Evolutionary conservation across 2,329 filamentous ascomycete genomes (phyloP), one percentile per base, ranked within the genome.

Genomic region (Talaromyces sp.): DNA sequence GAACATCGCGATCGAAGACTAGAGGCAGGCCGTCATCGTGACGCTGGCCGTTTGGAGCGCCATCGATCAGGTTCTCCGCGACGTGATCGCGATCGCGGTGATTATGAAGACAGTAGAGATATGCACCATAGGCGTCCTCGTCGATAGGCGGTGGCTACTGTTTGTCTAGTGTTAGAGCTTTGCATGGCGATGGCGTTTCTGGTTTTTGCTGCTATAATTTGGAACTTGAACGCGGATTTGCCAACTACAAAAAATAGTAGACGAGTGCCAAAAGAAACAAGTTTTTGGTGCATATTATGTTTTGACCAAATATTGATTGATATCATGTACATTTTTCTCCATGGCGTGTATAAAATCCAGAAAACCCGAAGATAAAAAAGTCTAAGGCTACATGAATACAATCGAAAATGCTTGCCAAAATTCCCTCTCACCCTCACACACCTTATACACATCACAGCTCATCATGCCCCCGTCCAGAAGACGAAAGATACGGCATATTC

Each of bases 401-500:
- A 31, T 22, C 11, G 33, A 56, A 22, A 37, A 7, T 1, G 8
- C 3, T 35, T 13, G 33, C 8, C 11, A 7, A 37, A 56, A 39
- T 4, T 22, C 33, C 22, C 15, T 11, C 27, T 11, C 7, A 37
- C 19, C n/a, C n/a, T 56, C 31, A 22, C 35, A 49, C 45, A 25
- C 37, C 8, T 25, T 7, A 27, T 37, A 37, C 9, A 22, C 25
- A 67, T 69, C 77, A 85, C 73, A 85, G 70, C 74, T 85, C 83
- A 71, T 85, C 83, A 69, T 83, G 81, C 13, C 72, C 73, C 11
- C 15, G 3, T 49, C 70, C 71, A 61, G 68, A 69, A 41, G 62
- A 60, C 31, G 70, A 68, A 49, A 92, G 73, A 70, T 96, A 90
- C 7, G 92, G 90, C 92, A 99, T 94, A 56, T 88, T 87, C 93